Evolutionary conservation across 352 stramenopile genomes (phyloP).

Genomic region (Globisporangium abappressorium): DNA sequence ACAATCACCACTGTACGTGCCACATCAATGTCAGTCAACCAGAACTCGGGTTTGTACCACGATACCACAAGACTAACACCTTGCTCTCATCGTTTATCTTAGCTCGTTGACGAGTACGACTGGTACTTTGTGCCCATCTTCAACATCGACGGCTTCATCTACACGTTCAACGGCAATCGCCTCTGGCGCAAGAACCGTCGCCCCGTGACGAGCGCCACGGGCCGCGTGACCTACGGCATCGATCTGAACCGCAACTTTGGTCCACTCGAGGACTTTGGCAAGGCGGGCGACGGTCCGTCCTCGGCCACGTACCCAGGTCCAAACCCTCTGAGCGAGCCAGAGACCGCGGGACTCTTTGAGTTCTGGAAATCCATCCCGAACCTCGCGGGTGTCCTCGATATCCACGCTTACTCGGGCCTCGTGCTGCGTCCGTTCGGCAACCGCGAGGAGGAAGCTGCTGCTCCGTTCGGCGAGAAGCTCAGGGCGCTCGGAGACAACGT

Average conservation of each 20-base stretch:
- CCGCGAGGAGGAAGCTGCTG: constrained; percentile 3
- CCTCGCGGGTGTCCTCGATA: constrained; percentile 23
- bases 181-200: constrained; percentile 35
- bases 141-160: constrained; percentile 33
- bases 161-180: constrained; percentile 24
- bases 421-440: constrained; percentile 25
- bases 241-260: constrained; percentile 38
- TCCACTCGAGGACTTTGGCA: constrained; percentile 13
- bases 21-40: not conserved
- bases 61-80: too few relatives aligned
- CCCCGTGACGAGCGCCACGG: constrained; percentile 3
- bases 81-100: too few relatives aligned
- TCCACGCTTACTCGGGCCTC: constrained; percentile 25
- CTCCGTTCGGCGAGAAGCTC: constrained; percentile 19
- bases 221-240: constrained; percentile 18
- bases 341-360: constrained; percentile 20
- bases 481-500: constrained; percentile 18
- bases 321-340: constrained; percentile 25
- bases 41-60: not conserved
- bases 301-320: constrained; percentile 25
- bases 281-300: constrained; percentile 11
- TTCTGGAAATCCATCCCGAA: constrained; percentile 18
- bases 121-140: constrained; percentile 31
- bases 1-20: constrained; percentile 5
- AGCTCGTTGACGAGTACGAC: constrained; percentile 21